Conservation (phyloP, 2,329 filamentous ascomycete species). For the Incumbomyces delicatus region DNA sequence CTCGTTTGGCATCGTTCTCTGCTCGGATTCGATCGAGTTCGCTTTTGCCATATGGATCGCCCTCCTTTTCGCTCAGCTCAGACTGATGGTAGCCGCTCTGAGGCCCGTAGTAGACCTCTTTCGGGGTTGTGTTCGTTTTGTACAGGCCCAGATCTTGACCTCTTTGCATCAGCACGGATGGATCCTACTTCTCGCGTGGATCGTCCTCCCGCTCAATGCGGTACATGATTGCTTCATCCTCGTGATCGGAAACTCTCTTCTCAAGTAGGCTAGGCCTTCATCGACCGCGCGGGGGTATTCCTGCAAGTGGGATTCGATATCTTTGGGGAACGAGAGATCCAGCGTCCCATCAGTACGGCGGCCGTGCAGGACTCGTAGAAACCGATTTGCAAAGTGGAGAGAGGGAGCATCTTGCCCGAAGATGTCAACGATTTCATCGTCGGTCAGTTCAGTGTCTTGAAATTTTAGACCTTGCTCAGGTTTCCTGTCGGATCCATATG, state of each 20-base stretch:
- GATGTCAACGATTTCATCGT: too few species aligned
- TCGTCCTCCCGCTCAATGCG: slow-evolving; percentile 27
- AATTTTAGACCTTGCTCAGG: too few species aligned
- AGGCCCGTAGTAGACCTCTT: slow-evolving; percentile 12
- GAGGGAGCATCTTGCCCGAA: too few species aligned
- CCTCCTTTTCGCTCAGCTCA: slow-evolving; percentile 28
- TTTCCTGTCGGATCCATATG: too few species aligned
- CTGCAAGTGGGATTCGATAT: too few species aligned
- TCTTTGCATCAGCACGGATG: slow-evolving; percentile 21
- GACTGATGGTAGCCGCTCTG: slow-evolving; percentile 35
- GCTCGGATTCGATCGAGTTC: slow-evolving; percentile 31
- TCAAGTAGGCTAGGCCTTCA: too few species aligned
- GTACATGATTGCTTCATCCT: slow-evolving; percentile 39
- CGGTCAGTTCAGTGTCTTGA: too few species aligned
- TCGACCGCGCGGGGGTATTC: not conserved
- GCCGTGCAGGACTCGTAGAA: too few species aligned
- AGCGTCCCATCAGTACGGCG: too few species aligned
- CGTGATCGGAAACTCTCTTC: slow-evolving; percentile 37
- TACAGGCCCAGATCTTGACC: slow-evolving; percentile 33
- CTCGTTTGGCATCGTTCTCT: slow-evolving; percentile 29
- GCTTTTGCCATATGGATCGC: slow-evolving; percentile 34
- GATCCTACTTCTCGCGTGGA: slow-evolving; percentile 13
- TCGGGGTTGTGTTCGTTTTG: slow-evolving; percentile 24
- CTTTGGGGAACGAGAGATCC: too few species aligned
- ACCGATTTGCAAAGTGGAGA: too few species aligned